Conservation (phyloP, 768 basidiomycete genomes). For the Mycena crocata region DNA sequence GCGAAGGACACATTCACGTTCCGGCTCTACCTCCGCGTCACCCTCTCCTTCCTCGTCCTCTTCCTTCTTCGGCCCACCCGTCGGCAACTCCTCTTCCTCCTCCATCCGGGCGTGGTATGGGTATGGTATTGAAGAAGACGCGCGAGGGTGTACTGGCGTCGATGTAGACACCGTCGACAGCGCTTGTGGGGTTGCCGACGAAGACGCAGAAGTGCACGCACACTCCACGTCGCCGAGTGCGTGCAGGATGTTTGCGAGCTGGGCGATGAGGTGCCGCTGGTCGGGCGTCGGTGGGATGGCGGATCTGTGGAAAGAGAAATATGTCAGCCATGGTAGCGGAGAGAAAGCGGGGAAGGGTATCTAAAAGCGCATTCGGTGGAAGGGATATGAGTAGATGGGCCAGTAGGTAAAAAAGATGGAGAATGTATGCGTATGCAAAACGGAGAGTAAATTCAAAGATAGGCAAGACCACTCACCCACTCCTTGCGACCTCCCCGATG, state of each 20-base stretch:
- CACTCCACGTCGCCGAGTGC: slow-evolving; percentile 65
- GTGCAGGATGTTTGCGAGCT: slow-evolving; percentile 77
- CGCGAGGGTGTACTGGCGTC: background rate
- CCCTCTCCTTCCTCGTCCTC: slow-evolving; percentile 8
- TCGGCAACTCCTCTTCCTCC: background rate
- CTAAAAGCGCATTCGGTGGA: background rate
- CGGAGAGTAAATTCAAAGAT: slow-evolving; percentile 1
- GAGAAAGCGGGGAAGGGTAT: background rate
- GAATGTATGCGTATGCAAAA: background rate
- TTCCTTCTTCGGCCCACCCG: background rate
- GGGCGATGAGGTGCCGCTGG: slow-evolving; percentile 71
- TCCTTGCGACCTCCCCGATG: slow-evolving; percentile 65
- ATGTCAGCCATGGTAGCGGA: background rate
- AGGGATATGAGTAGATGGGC: slow-evolving; percentile 12
- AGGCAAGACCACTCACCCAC: slow-evolving; percentile 62
- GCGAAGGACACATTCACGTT: slow-evolving; percentile 22
- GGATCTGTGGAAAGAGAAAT: background rate
- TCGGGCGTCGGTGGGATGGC: slow-evolving; percentile 42
- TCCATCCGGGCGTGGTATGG: background rate
- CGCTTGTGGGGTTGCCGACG: too few relatives aligned
- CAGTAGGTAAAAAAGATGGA: background rate
- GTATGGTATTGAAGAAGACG: background rate
- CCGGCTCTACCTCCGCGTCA: slow-evolving; percentile 13
- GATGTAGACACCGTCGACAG: too few relatives aligned
- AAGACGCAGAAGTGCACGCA: slow-evolving; percentile 26